Percentiles rank a stretch among this genome's conserved stretches.
phyloP scores from a whole-genome alignment of 2,329 filamentous ascomycete genomes.

The Aureobasidium sp. region DNA sequence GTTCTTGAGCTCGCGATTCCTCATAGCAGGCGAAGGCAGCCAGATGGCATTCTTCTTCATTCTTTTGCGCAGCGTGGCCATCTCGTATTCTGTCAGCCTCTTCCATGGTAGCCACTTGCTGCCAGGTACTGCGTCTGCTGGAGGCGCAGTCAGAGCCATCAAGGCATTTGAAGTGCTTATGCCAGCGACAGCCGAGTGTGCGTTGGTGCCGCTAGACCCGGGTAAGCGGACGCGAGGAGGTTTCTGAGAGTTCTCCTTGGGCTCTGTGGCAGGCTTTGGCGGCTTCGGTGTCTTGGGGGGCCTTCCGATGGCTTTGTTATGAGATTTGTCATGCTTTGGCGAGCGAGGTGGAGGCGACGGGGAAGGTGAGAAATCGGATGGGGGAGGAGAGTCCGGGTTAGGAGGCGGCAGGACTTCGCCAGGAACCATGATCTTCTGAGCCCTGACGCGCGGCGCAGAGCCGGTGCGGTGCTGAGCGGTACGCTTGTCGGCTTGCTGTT shows the following conservation, averaged over 20 bases:
- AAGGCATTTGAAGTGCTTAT: constrained; percentile 58
- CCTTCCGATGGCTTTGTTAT: constrained; percentile 13
- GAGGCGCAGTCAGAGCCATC: constrained; percentile 52
- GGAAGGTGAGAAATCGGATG: constrained; percentile 29
- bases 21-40: constrained; percentile 81
- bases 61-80: constrained; percentile 66
- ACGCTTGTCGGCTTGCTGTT: constrained; percentile 18
- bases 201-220: constrained; percentile 46
- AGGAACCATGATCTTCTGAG: constrained; percentile 35
- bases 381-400: constrained; percentile 32
- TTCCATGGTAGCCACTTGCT: constrained; percentile 58
- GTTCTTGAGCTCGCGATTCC: constrained; percentile 66
- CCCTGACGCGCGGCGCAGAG: constrained; percentile 19
- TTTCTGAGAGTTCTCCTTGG: constrained; percentile 40
- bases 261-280: constrained; percentile 30
- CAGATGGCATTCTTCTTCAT: constrained; percentile 92
- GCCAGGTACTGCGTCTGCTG: constrained; percentile 51
- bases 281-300: constrained; percentile 29
- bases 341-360: constrained; percentile 32
- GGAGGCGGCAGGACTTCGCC: constrained; percentile 39
- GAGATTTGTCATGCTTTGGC: constrained; percentile 24
- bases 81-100: constrained; percentile 59
- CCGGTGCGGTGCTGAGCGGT: constrained; percentile 18
- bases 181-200: constrained; percentile 47
- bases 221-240: constrained; percentile 34